These are phyloP conservation scores for Cyberlindnera galapagoensis DNA, from an alignment of 805 yeast species.

Conservation along the genomic window DNA sequence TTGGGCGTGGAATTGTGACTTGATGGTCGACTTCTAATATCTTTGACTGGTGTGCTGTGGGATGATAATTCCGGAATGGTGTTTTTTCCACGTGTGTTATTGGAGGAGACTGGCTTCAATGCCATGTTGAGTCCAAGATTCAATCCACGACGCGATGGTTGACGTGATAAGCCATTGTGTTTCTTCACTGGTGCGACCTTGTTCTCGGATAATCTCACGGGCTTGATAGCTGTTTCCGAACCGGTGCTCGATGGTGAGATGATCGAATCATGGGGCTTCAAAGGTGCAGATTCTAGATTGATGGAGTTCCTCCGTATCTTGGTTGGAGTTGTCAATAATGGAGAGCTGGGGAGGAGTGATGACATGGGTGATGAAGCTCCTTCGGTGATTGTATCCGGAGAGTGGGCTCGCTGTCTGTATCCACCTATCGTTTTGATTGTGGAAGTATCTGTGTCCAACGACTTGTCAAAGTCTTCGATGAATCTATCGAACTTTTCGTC, in stretches of 20 bases:
- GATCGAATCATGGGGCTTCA: constrained; percentile 3
- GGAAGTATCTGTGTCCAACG: constrained; percentile 30
- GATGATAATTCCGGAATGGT: too few species aligned
- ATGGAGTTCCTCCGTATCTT: constrained; percentile 21
- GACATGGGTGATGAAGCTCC: too few species aligned
- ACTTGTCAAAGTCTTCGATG: constrained; percentile 29
- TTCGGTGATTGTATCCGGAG: too few species aligned
- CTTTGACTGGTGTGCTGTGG: too few species aligned
- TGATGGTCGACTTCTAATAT: too few species aligned
- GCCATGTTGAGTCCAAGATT: constrained; percentile 16
- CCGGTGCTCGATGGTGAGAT: background rate
- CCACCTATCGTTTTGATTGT: constrained; percentile 21
- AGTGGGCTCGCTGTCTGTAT: constrained; percentile 1
- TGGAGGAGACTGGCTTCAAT: background rate
- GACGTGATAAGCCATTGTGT: constrained; percentile 3
- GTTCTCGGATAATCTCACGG: background rate
- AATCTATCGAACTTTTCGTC: constrained; percentile 30
- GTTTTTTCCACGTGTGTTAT: too few species aligned
- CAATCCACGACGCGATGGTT: constrained; percentile 19
- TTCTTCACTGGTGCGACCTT: background rate
- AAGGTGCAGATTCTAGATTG: constrained; percentile 19
- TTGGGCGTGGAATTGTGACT: constrained; percentile 6
- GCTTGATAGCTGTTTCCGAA: too few species aligned
- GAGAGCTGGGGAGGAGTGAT: constrained; percentile 10
- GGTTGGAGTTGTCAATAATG: constrained; percentile 22